Base-by-base conservation (phyloP, 2,329 filamentous ascomycete genomes). In the Paecilomyces variotii region DNA sequence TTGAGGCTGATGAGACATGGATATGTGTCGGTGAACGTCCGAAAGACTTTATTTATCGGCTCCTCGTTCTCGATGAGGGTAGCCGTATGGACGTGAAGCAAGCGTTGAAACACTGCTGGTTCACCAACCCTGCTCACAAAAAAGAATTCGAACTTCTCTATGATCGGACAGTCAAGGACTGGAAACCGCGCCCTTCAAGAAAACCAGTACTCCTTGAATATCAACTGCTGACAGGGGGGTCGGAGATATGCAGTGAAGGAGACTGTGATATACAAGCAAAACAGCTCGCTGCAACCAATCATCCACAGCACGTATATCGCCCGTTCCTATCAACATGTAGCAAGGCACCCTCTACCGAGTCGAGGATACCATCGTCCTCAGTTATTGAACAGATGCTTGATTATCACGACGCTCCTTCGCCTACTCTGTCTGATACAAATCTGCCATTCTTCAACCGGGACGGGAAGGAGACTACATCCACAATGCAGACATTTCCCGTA, bases 61-160 rank as follows among this genome's bases (percentile, higher is more conserved):
- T 85, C 11, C 73, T 86, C 0, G 69, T 79, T 0, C 70, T 81
- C 0, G 73, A 84, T 25, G 82, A 83, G 62, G 63, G 70, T 2
- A 59, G 71, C 45, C 77, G 84, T 28, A 74, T 85, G 71, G 80
- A 79, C 9, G 82, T 77, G 2, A 74, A 76, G n/a, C 66, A 84
- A 67, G 82, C 83, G 2, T 65, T 86, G 32, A 57, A 67, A 9
- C 82, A 86, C 68, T 57, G 65, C 9, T 87, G 84, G 84, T 83
- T 87, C 63, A 77, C 77, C 1, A 80, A 82, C 63, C 68, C 72
- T n/a, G 64, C 69, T 7, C 78, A 83, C 65, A 74, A 70, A 24
- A 66, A 67, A 12, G 75, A 79, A 19, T 78, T 83, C 57, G 73
- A 82, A 30, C 74, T 73, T 0, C 68, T 82, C 2, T 85, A 85